A percentile compares a stretch with the other conserved stretches of the same genome.
phyloP scores from a whole-genome alignment of 441 rosid species.

The Croton setiger region DNA sequence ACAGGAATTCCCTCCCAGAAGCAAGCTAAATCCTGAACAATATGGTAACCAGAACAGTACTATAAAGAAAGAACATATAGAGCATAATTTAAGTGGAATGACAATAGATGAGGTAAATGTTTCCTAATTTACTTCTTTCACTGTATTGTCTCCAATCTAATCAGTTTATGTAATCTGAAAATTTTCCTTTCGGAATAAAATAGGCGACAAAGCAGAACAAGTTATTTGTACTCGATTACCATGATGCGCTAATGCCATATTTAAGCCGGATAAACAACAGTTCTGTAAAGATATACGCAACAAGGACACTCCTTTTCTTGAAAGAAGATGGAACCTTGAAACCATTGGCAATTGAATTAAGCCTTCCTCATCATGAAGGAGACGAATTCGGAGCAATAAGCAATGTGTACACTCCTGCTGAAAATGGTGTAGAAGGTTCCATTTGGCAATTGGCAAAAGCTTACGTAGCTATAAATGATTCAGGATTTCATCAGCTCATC shows the following conservation, averaged over 20 bases:
- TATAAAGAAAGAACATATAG: slow-evolving; percentile 47
- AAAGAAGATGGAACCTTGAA: slow-evolving; percentile 55
- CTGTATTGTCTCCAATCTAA: background rate
- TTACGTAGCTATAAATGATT: slow-evolving; percentile 64
- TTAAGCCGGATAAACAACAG: slow-evolving; percentile 52
- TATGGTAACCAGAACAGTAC: slow-evolving; percentile 62
- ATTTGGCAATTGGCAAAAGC: slow-evolving; percentile 82
- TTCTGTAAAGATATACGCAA: slow-evolving; percentile 43
- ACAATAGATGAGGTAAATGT: slow-evolving; percentile 47
- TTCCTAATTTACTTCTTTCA: background rate
- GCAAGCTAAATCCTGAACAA: slow-evolving; percentile 47
- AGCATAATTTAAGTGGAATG: slow-evolving; percentile 45
- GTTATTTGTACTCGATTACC: slow-evolving; percentile 63
- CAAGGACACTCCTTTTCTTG: slow-evolving; percentile 59
- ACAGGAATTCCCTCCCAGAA: slow-evolving; percentile 71
- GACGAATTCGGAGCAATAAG: slow-evolving; percentile 50
- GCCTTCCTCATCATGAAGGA: slow-evolving; percentile 56
- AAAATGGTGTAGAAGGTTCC: slow-evolving; percentile 44
- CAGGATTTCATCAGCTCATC: slow-evolving; percentile 70
- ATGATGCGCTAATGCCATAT: slow-evolving; percentile 58
- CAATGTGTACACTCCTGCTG: slow-evolving; percentile 62
- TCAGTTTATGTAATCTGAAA: background rate
- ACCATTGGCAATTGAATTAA: slow-evolving; percentile 64
- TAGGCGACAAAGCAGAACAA: slow-evolving; percentile 48
- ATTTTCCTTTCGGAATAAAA: slow-evolving; percentile 1